These are phyloP conservation scores for Pseudogymnoascus sp. DNA, from an alignment of 2,329 filamentous ascomycete species.

Conservation along the genomic window DNA sequence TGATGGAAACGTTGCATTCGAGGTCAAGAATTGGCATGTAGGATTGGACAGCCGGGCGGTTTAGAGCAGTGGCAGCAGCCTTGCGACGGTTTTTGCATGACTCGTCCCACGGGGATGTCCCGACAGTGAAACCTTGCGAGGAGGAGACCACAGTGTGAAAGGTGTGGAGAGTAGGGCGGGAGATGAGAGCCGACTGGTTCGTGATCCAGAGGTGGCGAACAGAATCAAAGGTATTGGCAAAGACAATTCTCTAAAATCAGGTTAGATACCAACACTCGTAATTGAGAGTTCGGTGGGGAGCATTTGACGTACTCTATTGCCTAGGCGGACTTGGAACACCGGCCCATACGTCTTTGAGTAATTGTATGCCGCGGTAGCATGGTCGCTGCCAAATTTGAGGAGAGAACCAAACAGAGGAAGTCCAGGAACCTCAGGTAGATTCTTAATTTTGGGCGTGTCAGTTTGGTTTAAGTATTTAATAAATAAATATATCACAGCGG, in stretches of 20 bases:
- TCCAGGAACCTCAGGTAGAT: slow-evolving; percentile 51
- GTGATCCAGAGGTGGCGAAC: slow-evolving; percentile 70
- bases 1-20: slow-evolving; percentile 62
- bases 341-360: slow-evolving; percentile 54
- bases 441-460: slow-evolving; percentile 51
- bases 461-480: slow-evolving; percentile 36
- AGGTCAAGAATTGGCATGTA: slow-evolving; percentile 80
- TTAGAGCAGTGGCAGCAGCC: slow-evolving; percentile 69
- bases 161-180: slow-evolving; percentile 68
- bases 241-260: slow-evolving; percentile 52
- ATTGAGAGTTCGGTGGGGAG: not conserved
- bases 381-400: slow-evolving; percentile 47
- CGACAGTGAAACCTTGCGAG: slow-evolving; percentile 73
- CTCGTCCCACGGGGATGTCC: slow-evolving; percentile 76
- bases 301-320: slow-evolving; percentile 46
- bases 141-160: slow-evolving; percentile 72
- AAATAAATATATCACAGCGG: slow-evolving; percentile 22
- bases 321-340: slow-evolving; percentile 59
- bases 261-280: slow-evolving; percentile 6
- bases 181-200: slow-evolving; percentile 69
- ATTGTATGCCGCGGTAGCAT: slow-evolving; percentile 44
- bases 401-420: slow-evolving; percentile 56
- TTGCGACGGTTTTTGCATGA: slow-evolving; percentile 70
- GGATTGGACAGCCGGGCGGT: slow-evolving; percentile 64
- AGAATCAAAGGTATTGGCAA: slow-evolving; percentile 69